phyloP scores from a whole-genome alignment of 208 protist genomes.

The Leishmania arabica region DNA sequence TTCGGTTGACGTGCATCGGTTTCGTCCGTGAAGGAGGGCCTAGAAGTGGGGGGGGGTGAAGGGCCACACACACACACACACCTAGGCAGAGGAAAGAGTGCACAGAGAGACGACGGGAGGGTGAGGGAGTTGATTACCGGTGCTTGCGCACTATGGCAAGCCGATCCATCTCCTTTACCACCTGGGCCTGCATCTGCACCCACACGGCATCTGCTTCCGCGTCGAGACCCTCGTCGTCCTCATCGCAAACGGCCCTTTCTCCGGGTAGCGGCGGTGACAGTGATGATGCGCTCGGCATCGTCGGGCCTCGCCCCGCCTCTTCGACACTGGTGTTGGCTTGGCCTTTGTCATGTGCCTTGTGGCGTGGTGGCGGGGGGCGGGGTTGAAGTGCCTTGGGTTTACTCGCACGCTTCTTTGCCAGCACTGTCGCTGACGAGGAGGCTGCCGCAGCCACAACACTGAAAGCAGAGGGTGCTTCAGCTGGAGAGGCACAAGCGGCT shows the following conservation, averaged over 20 bases:
- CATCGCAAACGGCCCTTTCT: neutral
- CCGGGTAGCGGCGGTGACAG: neutral
- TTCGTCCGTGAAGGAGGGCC: neutral
- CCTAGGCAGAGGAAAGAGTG: neutral
- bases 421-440: neutral
- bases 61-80: neutral
- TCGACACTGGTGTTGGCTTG: neutral
- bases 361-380: neutral
- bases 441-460: neutral
- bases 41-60: neutral
- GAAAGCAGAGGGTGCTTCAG: neutral
- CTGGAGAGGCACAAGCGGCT: neutral
- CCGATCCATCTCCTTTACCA: constrained; percentile 52
- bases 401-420: neutral
- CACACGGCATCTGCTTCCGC: constrained; percentile 36
- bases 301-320: neutral
- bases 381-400: neutral
- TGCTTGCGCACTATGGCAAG: constrained; percentile 56
- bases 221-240: neutral
- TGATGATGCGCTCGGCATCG: neutral
- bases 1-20: too few relatives aligned
- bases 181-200: constrained; percentile 35
- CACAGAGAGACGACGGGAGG: neutral
- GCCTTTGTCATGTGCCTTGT: neutral
- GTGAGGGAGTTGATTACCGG: constrained; percentile 15